Percentiles rank a stretch among this genome's conserved stretches.
These are phyloP conservation scores for Cadophora luteo-olivacea DNA, from an alignment of 2,329 filamentous ascomycete genomes.

Conservation along the genomic window DNA sequence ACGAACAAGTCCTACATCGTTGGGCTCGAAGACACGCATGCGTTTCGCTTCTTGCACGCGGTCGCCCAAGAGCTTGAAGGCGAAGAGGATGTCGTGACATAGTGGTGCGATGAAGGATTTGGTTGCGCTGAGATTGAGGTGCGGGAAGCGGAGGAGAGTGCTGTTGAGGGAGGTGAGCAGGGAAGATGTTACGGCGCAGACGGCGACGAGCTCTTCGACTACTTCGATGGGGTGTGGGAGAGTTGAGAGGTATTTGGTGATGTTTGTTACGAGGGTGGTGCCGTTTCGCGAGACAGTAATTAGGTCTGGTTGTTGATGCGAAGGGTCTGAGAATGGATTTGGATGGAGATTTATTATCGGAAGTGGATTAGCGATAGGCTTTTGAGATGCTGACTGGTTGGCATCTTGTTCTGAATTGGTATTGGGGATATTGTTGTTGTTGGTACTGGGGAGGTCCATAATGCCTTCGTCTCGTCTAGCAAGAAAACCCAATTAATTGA, in stretches of 20 bases:
- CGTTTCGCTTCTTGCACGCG: constrained; percentile 25
- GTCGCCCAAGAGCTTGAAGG: constrained; percentile 18
- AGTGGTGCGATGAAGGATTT: constrained; percentile 27
- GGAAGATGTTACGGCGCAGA: constrained; percentile 22
- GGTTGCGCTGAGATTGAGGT: constrained; percentile 5
- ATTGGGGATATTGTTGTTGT: not conserved
- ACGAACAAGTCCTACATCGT: constrained; percentile 29
- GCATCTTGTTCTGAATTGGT: not conserved
- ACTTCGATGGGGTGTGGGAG: constrained; percentile 32
- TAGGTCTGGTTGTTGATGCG: not conserved
- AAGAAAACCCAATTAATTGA: constrained; percentile 5
- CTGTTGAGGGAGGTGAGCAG: constrained; percentile 25
- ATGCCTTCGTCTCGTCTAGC: constrained; percentile 9
- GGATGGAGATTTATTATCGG: not conserved
- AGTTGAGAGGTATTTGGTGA: constrained; percentile 31
- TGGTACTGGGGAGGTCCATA: constrained; percentile 6
- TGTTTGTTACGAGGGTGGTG: constrained; percentile 19
- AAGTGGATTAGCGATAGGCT: not conserved
- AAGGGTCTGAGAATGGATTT: constrained; percentile 11
- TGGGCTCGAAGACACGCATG: constrained; percentile 29
- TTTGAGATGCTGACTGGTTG: not conserved
- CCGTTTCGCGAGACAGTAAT: constrained; percentile 16
- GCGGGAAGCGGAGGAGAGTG: constrained; percentile 18
- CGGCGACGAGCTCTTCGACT: constrained; percentile 30
- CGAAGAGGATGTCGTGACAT: constrained; percentile 27